Conservation (phyloP, 345 rosid species). For the Linum lewisii region DNA sequence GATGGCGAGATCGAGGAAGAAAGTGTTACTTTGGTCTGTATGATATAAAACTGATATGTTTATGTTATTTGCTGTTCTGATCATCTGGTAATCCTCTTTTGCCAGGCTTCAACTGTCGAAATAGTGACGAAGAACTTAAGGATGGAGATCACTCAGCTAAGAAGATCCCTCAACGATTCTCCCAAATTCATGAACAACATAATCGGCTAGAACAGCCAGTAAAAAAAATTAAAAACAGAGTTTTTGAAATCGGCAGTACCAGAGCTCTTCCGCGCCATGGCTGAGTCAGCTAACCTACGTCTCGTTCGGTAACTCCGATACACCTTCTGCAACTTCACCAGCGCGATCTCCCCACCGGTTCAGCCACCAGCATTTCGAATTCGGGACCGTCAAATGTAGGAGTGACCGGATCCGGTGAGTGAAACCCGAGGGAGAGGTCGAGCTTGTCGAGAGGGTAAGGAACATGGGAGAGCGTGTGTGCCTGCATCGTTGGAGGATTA, state of each 20-base stretch:
- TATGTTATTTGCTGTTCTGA: background rate
- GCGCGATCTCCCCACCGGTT: conserved; percentile 9
- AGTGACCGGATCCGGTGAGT: background rate
- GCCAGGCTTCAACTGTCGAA: conserved; percentile 64
- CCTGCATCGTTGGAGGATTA: background rate
- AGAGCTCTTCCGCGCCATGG: conserved; percentile 30
- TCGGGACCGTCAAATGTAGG: background rate
- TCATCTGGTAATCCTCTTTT: background rate
- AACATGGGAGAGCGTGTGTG: background rate
- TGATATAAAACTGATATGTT: background rate
- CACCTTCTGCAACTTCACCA: conserved; percentile 30
- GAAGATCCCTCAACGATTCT: conserved; percentile 64
- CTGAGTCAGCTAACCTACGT: conserved; percentile 31
- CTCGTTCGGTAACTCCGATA: conserved; percentile 13
- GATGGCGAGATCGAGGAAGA: conserved; percentile 36
- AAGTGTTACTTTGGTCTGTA: conserved; percentile 60
- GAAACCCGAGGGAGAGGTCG: background rate
- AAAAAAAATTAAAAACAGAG: background rate
- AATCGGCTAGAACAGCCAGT: background rate
- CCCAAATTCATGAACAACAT: too few species aligned
- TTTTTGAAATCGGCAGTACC: conserved; percentile 11
- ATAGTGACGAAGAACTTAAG: conserved; percentile 76
- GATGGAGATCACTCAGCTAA: conserved; percentile 53
- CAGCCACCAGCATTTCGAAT: background rate
- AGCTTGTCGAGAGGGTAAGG: background rate